Evolutionary conservation across 2,329 filamentous ascomycete genomes (phyloP).

Genomic region (Ambrosiella beaveri): DNA sequence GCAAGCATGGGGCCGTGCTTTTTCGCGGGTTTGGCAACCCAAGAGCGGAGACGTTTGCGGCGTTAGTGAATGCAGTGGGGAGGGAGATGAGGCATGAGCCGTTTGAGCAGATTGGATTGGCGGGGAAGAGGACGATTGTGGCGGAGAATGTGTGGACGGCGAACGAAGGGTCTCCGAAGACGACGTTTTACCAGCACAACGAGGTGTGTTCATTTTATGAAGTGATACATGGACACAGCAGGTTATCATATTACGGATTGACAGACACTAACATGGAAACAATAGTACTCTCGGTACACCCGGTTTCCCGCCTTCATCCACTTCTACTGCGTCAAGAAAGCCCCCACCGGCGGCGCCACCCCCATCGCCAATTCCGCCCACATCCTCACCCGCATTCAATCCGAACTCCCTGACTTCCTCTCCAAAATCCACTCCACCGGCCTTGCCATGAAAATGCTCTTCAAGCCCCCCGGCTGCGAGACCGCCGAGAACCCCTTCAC

Average conservation of each 20-base stretch:
- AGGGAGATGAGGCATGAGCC: conserved; percentile 12
- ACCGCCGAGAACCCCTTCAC: conserved; percentile 14
- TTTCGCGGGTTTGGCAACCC: conserved; percentile 12
- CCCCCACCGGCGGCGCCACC: conserved; percentile 13
- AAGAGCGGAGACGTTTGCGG: conserved; percentile 15
- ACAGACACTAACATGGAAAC: not conserved
- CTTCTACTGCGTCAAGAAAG: conserved; percentile 14
- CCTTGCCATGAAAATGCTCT: conserved; percentile 15
- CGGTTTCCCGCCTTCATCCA: conserved; percentile 14
- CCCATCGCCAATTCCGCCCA: conserved; percentile 13
- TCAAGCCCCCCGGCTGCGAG: conserved; percentile 14
- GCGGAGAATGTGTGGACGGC: conserved; percentile 15
- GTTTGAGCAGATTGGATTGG: conserved; percentile 19
- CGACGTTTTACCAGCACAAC: conserved; percentile 15
- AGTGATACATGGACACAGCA: too few relatives aligned
- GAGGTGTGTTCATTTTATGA: conserved; percentile 8
- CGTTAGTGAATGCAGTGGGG: conserved; percentile 12
- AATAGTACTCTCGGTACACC: conserved; percentile 14
- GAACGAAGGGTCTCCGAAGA: conserved; percentile 14
- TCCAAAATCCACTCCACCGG: conserved; percentile 13
- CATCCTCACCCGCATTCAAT: conserved; percentile 11
- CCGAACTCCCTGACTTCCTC: conserved; percentile 14
- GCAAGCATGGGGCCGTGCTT: conserved; percentile 13
- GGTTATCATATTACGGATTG: too few relatives aligned
- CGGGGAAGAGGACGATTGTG: conserved; percentile 14